Evolutionary conservation across 2,329 filamentous ascomycete species (phyloP).

Genomic region (Claviceps spartinae): DNA sequence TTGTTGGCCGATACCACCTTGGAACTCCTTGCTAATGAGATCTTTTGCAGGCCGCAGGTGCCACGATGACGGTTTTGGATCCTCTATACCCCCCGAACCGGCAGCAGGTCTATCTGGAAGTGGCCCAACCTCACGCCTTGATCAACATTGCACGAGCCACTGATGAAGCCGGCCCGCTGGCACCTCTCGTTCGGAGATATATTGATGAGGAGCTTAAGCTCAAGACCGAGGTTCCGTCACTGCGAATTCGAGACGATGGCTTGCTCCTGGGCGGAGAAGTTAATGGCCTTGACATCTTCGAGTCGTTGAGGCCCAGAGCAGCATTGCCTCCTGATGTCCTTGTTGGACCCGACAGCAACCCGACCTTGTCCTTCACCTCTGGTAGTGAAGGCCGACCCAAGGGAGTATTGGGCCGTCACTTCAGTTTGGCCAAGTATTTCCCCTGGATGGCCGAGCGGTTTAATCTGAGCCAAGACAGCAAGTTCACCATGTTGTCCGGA

Average conservation of each 20-base stretch:
- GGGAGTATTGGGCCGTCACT: constrained; percentile 79
- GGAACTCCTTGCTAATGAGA: neutral
- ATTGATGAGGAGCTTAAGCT: constrained; percentile 60
- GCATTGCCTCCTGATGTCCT: constrained; percentile 52
- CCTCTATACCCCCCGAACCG: constrained; percentile 31
- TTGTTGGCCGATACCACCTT: no score
- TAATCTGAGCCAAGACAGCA: constrained; percentile 52
- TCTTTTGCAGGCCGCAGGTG: constrained; percentile 40
- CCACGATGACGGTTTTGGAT: constrained; percentile 56
- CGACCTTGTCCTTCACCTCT: constrained; percentile 61
- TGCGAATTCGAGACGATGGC: constrained; percentile 61
- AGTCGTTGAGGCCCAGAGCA: constrained; percentile 34
- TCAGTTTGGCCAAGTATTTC: constrained; percentile 73
- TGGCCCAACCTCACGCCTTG: constrained; percentile 59
- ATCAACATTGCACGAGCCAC: constrained; percentile 56
- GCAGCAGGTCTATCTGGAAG: constrained; percentile 55
- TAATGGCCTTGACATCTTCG: constrained; percentile 55
- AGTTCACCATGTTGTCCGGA: constrained; percentile 72
- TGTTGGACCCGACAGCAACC: constrained; percentile 74
- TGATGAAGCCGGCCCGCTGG: constrained; percentile 33
- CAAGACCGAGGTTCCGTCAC: constrained; percentile 59
- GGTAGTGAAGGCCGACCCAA: constrained; percentile 71
- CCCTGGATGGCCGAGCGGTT: constrained; percentile 88
- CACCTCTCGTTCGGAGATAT: constrained; percentile 41
- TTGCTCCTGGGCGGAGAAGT: constrained; percentile 53